Evolutionary conservation across 2,329 filamentous ascomycete genomes (phyloP).

Genomic region (Fusarium pseudonygamai): DNA sequence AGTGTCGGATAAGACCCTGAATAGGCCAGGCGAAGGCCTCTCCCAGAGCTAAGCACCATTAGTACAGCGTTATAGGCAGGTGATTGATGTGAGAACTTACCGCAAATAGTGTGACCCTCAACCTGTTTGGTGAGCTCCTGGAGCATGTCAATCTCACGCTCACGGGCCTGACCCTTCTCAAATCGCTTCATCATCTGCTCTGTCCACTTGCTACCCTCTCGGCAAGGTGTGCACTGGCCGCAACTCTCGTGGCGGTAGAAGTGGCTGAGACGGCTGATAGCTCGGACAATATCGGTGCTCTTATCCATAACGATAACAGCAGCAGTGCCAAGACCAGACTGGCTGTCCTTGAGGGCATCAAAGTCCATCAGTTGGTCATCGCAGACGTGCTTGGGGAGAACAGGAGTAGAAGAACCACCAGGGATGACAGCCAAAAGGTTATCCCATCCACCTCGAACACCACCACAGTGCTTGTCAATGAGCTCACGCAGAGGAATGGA

Average conservation of each 20-base stretch:
- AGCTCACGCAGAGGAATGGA: constrained; percentile 94
- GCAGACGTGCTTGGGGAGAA: constrained; percentile 88
- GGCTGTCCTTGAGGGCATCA: constrained; percentile 95
- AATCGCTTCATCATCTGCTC: constrained; percentile 99
- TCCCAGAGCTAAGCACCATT: constrained; percentile 72
- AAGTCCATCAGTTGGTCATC: constrained; percentile 99
- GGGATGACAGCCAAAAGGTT: constrained; percentile 96
- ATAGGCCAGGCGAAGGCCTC: constrained; percentile 99
- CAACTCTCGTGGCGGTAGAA: constrained; percentile 99
- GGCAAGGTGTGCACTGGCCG: constrained; percentile 99
- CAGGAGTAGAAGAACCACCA: constrained; percentile 94
- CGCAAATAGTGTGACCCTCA: constrained; percentile 98
- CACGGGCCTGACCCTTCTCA: constrained; percentile 86
- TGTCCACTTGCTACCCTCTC: constrained; percentile 98
- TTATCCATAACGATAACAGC: constrained; percentile 99
- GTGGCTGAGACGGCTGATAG: constrained; percentile 89
- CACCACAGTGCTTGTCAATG: constrained; percentile 98
- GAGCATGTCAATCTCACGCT: constrained; percentile 98
- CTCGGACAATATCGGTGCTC: constrained; percentile 93
- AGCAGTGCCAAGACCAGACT: constrained; percentile 95
- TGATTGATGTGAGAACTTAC: constrained; percentile 58
- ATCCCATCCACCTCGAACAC: constrained; percentile 96
- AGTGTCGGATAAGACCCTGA: constrained; percentile 97
- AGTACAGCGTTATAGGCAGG: constrained; percentile 32
- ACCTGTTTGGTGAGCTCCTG: constrained; percentile 99